Conservation (phyloP, 2,329 filamentous ascomycete genomes). For the Diplodia corticola region DNA sequence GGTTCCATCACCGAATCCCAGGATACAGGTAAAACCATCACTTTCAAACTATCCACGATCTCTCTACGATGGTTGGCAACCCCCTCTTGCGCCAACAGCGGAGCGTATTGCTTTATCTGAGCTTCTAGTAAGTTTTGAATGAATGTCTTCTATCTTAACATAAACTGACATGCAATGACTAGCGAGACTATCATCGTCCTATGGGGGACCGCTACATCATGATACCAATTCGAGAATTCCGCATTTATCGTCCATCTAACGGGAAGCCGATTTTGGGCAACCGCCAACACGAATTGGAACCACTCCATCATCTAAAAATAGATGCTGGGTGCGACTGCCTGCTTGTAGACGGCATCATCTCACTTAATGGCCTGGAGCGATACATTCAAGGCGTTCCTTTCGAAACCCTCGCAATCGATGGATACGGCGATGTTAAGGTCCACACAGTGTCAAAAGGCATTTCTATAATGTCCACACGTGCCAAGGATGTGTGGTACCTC, state of each 20-base stretch:
- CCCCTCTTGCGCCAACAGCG: neutral
- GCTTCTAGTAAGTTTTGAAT: neutral
- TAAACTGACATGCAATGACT: neutral
- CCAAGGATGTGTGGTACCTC: slow-evolving; percentile 61
- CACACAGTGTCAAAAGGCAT: slow-evolving; percentile 55
- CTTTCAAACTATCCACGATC: neutral
- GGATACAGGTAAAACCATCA: neutral
- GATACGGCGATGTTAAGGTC: slow-evolving; percentile 57
- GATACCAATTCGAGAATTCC: neutral
- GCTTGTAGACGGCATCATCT: slow-evolving; percentile 44
- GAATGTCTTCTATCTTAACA: neutral
- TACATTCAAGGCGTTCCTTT: slow-evolving; percentile 63
- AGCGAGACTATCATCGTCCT: neutral
- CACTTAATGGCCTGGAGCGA: slow-evolving; percentile 41
- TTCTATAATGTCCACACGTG: slow-evolving; percentile 59
- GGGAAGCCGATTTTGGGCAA: neutral
- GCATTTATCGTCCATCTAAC: neutral
- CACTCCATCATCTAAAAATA: slow-evolving; percentile 29
- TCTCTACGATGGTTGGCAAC: neutral
- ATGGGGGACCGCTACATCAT: neutral
- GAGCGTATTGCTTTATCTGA: neutral
- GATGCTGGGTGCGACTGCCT: slow-evolving; percentile 26
- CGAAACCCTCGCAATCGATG: slow-evolving; percentile 61
- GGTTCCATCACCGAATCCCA: neutral
- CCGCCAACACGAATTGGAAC: slow-evolving; percentile 25